Base-by-base conservation (phyloP, 2,329 filamentous ascomycete genomes). In the Trichoderma simmonsii region DNA sequence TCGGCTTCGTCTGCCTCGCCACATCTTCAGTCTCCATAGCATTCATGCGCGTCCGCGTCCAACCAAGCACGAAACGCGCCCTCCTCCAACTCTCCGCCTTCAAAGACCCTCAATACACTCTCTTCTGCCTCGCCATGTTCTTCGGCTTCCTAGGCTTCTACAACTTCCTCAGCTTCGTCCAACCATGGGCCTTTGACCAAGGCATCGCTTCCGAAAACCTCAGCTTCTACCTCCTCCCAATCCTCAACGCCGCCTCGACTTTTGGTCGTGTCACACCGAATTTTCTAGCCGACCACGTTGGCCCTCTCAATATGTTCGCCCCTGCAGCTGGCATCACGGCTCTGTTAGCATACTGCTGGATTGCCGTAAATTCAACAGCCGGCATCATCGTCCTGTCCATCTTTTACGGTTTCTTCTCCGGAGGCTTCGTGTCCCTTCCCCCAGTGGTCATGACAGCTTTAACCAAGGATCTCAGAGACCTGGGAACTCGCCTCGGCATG, bases 241-340 rank as follows among this genome's bases (percentile, higher is more conserved):
- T 86, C 65, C 80, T 86, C 62, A 86, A 86, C 75, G 85, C 82
- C 3, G 81, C 83, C 0, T 85, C 83, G 0, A 78, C 85, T 3
- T 79, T 85, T 18, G 85, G 85, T 0, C 82, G 86, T 9, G 77
- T 86, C 1, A 74, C 84, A 1, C 85, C 84, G 3, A 82, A 81
- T 69, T 75, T 75, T 7, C 57, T 82, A 0, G 78, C 79, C 1
- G 82, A 83, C 75, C 43, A 48, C 18, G 3, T 21, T 0, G 43
- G 43, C 18, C 43, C 43, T 21, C 43, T 48, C 18, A 48, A 48
- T 21, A 48, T 21, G 43, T 18, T n/a, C 8, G 43, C 43, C n/a
- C 18, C 76, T 54, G 24, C 64, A 34, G 28, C 51, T 21, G 14
- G 26, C 7, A 34, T 65, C 12, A 65, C 62, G 6, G 43, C 43